Evolutionary conservation across 2,329 filamentous ascomycete genomes (phyloP).

Genomic region (Nothopassalora personata): DNA sequence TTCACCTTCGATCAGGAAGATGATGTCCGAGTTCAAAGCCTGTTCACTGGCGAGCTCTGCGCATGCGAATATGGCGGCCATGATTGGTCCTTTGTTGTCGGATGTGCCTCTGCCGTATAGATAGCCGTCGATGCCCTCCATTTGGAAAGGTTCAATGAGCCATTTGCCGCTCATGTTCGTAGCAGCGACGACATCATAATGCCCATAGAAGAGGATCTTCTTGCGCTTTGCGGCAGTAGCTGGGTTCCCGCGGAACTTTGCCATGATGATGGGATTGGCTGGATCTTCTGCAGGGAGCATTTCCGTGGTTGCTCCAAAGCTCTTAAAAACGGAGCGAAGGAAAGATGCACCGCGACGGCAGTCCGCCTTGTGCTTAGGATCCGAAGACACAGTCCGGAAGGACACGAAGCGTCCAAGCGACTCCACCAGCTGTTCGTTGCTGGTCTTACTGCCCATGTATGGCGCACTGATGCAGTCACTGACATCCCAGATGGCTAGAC

Average conservation of each 20-base stretch:
- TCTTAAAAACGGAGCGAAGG: slow-evolving; percentile 82
- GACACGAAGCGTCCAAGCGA: slow-evolving; percentile 78
- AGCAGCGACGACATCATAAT: slow-evolving; percentile 94
- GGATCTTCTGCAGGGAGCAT: slow-evolving; percentile 75
- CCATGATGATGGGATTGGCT: slow-evolving; percentile 89
- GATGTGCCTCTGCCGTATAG: slow-evolving; percentile 93
- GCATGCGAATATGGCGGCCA: slow-evolving; percentile 89
- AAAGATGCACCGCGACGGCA: slow-evolving; percentile 90
- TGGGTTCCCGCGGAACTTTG: slow-evolving; percentile 75
- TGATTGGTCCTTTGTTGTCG: slow-evolving; percentile 94
- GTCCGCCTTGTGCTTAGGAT: slow-evolving; percentile 80
- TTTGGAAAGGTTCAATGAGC: slow-evolving; percentile 81
- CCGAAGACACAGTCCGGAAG: slow-evolving; percentile 85
- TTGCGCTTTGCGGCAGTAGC: slow-evolving; percentile 63
- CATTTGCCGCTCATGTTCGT: slow-evolving; percentile 78
- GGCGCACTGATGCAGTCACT: slow-evolving; percentile 49
- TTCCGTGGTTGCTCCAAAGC: slow-evolving; percentile 81
- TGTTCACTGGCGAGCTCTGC: slow-evolving; percentile 84
- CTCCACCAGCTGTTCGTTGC: slow-evolving; percentile 58
- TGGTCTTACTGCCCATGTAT: slow-evolving; percentile 46
- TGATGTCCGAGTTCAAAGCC: slow-evolving; percentile 75
- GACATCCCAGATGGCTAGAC: slow-evolving; percentile 82
- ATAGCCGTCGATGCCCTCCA: slow-evolving; percentile 85
- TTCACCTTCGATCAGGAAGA: slow-evolving; percentile 94
- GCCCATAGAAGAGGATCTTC: slow-evolving; percentile 91